Evolutionary conservation across 164 flowering plant genomes (phyloP), one percentile per base, ranked within the genome.

Genomic region (Saururus chinensis): DNA sequence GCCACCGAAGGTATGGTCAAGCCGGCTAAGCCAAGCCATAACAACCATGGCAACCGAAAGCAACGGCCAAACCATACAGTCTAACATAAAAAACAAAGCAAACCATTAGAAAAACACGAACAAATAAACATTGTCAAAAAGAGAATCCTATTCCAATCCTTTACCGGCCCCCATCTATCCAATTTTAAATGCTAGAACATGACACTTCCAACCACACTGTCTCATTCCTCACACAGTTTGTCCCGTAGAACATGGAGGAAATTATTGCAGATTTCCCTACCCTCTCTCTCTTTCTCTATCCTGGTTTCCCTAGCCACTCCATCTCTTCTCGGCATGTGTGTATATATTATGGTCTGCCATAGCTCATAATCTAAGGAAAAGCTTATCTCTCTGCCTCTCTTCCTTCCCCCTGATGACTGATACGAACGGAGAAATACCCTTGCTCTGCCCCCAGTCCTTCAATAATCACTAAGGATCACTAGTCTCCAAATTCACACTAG

Each of bases 221-320:
- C 88, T 74, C 73, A 69, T 66, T 75, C 82, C 75, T 76, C 81
- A 83, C 74, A 70, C 73, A 77, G 80, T 75, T 62, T 77, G 82
- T 71, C 85, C 86, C 87, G 78, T 77, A 71, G 79, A 83, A 88
- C 85, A 83, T 81, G 97, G 83, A 89, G 84, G 70, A 85, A 85
- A 79, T 86, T 78, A 81, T 76, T 84, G 86, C 86, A 74, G 62
- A 58, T 73, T 74, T 53, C 60, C 51, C 21, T 53, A 19, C 64
- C 61, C 35, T 26, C 70, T 54, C n/a, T 24, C 64, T 22, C 48
- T 21, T 48, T 67, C 70, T 55, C 53, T 58, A 26, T 62, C 53
- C 63, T 45, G 51, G 23, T 59, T 51, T 42, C 42, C 25, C n/a
- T 53, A 25, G 30, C 19, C 40, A 51, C 40, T 9, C 53, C 53